phyloP scores from a whole-genome alignment of 2,329 filamentous ascomycete genomes.

The Teratosphaeriaceae sp. region DNA sequence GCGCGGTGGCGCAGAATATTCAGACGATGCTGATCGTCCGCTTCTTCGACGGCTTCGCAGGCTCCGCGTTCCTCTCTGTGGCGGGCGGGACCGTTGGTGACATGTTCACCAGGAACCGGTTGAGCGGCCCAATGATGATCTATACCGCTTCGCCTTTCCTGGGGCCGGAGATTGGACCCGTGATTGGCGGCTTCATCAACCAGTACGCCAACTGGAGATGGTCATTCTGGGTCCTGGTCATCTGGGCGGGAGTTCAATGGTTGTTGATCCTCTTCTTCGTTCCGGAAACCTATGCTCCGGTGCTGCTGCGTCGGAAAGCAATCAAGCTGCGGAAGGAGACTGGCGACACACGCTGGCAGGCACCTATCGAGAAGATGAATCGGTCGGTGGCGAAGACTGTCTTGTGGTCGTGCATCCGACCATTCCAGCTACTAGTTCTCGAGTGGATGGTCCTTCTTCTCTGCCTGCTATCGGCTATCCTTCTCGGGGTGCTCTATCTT shows the following conservation, averaged over 20 bases:
- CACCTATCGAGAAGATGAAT: conserved; percentile 66
- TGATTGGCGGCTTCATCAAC: conserved; percentile 40
- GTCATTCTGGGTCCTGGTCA: conserved; percentile 73
- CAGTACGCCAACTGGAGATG: conserved; percentile 41
- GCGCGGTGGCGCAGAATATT: conserved; percentile 43
- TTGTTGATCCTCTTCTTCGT: conserved; percentile 63
- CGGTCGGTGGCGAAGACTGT: conserved; percentile 56
- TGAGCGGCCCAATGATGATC: conserved; percentile 42
- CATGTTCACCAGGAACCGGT: conserved; percentile 42
- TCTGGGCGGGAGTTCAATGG: conserved; percentile 66
- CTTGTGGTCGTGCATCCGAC: conserved; percentile 50
- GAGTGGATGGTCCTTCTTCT: conserved; percentile 75
- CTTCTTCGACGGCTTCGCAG: conserved; percentile 44
- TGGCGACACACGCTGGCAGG: conserved; percentile 67
- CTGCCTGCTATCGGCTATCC: conserved; percentile 73
- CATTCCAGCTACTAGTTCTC: conserved; percentile 69
- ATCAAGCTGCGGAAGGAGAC: conserved; percentile 63
- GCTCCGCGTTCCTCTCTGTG: conserved; percentile 44
- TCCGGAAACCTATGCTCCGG: conserved; percentile 76
- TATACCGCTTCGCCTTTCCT: conserved; percentile 40
- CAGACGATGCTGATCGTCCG: conserved; percentile 38
- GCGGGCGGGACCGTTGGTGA: conserved; percentile 47
- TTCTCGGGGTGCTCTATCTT: conserved; percentile 83
- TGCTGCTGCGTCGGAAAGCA: conserved; percentile 69
- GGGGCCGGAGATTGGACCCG: conserved; percentile 34